These are phyloP conservation scores for Boletus sp. DNA, from an alignment of 768 basidiomycete species.

Conservation along the genomic window DNA sequence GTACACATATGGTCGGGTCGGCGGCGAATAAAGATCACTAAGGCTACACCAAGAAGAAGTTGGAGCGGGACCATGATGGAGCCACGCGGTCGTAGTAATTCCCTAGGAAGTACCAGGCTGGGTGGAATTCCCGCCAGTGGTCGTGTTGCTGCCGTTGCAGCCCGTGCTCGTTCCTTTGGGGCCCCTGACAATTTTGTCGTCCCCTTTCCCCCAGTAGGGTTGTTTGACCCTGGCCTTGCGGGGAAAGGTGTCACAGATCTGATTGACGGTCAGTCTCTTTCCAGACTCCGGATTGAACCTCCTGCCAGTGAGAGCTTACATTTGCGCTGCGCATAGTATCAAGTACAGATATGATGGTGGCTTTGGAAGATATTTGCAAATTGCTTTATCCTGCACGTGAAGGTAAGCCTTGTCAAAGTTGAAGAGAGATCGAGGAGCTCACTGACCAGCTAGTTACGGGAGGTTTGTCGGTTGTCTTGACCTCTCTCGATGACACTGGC, in stretches of 20 bases:
- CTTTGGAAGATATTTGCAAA: neutral
- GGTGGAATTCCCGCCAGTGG: neutral
- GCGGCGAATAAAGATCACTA: neutral
- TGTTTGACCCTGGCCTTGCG: slow-evolving; percentile 8
- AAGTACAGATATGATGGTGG: neutral
- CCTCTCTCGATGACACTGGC: neutral
- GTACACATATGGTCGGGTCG: neutral
- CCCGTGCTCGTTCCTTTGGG: neutral
- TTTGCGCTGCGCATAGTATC: slow-evolving; percentile 10
- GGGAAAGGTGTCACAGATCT: slow-evolving; percentile 3
- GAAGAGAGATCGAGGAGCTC: neutral
- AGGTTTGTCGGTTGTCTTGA: slow-evolving; percentile 1
- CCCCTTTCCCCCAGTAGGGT: slow-evolving; percentile 9
- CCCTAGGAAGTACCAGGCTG: too few species aligned
- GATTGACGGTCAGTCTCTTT: neutral
- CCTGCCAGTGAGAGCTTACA: slow-evolving; percentile 1
- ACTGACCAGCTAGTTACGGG: slow-evolving; percentile 12
- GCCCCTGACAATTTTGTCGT: accelerated
- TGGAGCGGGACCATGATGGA: neutral
- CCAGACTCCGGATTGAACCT: neutral
- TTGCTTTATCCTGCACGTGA: slow-evolving; percentile 2
- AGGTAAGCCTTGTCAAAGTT: neutral
- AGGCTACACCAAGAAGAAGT: slow-evolving; percentile 10
- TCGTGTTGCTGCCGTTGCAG: neutral
- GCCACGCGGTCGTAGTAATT: neutral